Evolutionary conservation across 345 rosid genomes (phyloP).

Genomic region (Acer yangbiense): DNA sequence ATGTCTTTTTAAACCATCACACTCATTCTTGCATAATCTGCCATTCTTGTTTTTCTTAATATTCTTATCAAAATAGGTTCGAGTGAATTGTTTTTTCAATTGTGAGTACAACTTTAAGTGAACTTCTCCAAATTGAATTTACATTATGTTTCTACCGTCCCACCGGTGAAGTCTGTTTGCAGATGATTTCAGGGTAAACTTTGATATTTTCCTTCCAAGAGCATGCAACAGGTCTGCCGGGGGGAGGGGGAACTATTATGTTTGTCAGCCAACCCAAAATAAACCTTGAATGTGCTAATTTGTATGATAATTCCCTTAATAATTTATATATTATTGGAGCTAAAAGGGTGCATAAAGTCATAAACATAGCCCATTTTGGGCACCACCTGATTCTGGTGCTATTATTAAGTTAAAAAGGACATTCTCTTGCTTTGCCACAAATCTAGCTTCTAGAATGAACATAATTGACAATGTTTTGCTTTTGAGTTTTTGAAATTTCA

Average conservation of each 20-base stretch:
- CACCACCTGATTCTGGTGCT: neutral
- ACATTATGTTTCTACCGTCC: neutral
- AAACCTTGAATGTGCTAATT: neutral
- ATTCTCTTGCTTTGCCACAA: conserved; percentile 5
- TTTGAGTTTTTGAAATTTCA: neutral
- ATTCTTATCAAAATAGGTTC: neutral
- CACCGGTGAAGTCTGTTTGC: neutral
- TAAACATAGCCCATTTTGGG: neutral
- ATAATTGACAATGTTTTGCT: neutral
- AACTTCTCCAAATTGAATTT: conserved; percentile 2
- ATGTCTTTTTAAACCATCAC: neutral
- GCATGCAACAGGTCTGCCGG: too few relatives aligned
- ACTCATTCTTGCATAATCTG: neutral
- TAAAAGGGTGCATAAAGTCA: neutral
- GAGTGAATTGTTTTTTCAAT: neutral
- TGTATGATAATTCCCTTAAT: neutral
- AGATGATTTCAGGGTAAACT: neutral
- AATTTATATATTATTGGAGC: neutral
- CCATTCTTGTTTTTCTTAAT: neutral
- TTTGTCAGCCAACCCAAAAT: neutral
- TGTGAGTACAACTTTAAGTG: neutral
- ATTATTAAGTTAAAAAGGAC: neutral
- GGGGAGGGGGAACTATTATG: neutral
- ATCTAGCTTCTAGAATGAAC: neutral
- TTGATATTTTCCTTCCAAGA: neutral